These are phyloP conservation scores for Pulveroboletus sp. DNA, from an alignment of 768 basidiomycete genomes.

Conservation along the genomic window DNA sequence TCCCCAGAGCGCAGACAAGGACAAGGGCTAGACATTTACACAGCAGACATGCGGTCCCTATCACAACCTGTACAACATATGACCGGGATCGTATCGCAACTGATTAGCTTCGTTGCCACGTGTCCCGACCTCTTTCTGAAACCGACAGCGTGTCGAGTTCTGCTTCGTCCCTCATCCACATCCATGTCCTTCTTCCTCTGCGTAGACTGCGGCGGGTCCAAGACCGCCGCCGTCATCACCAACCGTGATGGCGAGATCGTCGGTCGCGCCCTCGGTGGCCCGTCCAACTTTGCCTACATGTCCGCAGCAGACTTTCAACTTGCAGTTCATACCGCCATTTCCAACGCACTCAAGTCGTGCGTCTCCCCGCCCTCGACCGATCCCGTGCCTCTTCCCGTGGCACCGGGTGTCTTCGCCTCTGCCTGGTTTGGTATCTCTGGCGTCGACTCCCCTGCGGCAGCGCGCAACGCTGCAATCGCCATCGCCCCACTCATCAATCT, in stretches of 20 bases:
- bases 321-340: slow-evolving; percentile 49
- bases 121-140: background rate
- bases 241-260: slow-evolving; percentile 54
- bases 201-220: slow-evolving; percentile 86
- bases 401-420: slow-evolving; percentile 46
- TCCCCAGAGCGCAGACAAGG: too few species aligned
- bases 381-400: slow-evolving; percentile 36
- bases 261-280: slow-evolving; percentile 65
- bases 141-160: background rate
- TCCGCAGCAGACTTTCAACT: slow-evolving; percentile 54
- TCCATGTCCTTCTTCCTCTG: slow-evolving; percentile 66
- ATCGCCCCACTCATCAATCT: slow-evolving; percentile 57
- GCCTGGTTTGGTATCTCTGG: slow-evolving; percentile 86
- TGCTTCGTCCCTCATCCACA: too few species aligned
- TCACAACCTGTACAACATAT: too few species aligned
- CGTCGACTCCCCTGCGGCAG: slow-evolving; percentile 66
- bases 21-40: too few species aligned
- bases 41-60: too few species aligned
- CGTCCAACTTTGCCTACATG: slow-evolving; percentile 84
- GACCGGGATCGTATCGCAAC: too few species aligned
- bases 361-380: slow-evolving; percentile 34
- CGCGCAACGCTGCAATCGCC: slow-evolving; percentile 48
- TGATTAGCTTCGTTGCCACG: too few species aligned
- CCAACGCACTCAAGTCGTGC: slow-evolving; percentile 49
- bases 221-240: slow-evolving; percentile 73